A percentile compares a stretch with the other conserved stretches of the same genome.
phyloP scores from a whole-genome alignment of 305 asterid genomes.

The Stenogyne calaminthoides region DNA sequence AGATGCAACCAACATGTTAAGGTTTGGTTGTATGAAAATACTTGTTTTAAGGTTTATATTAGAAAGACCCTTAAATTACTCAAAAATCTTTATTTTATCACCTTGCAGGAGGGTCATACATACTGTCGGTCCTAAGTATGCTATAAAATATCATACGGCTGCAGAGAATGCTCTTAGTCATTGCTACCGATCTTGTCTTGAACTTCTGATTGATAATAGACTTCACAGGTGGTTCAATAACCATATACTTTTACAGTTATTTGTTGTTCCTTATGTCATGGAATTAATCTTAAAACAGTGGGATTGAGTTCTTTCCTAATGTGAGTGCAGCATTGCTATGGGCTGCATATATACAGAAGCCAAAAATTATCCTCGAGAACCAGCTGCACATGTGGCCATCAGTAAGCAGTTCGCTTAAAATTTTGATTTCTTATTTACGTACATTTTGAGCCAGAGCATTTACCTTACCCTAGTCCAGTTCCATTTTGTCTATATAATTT shows the following conservation, averaged over 20 bases:
- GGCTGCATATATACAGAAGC: constrained; percentile 87
- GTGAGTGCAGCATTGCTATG: constrained; percentile 68
- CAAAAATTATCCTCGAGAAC: constrained; percentile 90
- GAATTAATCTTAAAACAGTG: constrained; percentile 24
- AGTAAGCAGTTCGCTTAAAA: constrained; percentile 45
- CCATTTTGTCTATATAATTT: neutral
- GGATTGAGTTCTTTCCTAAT: constrained; percentile 29
- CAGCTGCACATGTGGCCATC: constrained; percentile 95
- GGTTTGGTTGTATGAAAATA: neutral
- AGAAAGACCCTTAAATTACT: neutral
- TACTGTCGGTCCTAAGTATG: constrained; percentile 94
- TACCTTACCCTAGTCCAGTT: neutral
- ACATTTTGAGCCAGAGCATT: neutral
- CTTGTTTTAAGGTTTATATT: constrained; percentile 14
- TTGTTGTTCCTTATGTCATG: constrained; percentile 27
- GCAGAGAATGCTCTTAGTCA: constrained; percentile 96
- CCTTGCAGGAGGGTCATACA: constrained; percentile 82
- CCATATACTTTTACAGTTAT: constrained; percentile 21
- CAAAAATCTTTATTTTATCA: constrained; percentile 1
- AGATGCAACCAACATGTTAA: neutral
- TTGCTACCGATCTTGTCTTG: constrained; percentile 92
- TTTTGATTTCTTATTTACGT: constrained; percentile 17
- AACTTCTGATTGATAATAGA: constrained; percentile 81
- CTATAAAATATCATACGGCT: constrained; percentile 88
- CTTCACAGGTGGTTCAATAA: constrained; percentile 62